Base-by-base conservation (phyloP, 1,284 basidiomycete species). In the Xerocomus minutiporus region DNA sequence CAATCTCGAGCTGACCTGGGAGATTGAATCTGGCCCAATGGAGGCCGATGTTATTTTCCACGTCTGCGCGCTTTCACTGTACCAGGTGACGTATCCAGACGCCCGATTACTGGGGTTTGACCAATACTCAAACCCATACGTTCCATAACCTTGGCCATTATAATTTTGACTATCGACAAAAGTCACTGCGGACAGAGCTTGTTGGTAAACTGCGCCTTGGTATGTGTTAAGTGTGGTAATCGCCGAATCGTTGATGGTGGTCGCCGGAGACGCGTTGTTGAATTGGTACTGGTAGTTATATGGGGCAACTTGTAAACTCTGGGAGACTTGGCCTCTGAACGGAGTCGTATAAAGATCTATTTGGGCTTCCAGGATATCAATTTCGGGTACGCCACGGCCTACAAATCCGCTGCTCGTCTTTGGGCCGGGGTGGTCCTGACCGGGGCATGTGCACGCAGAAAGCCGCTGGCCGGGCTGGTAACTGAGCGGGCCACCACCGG, bases 361-460 rank as follows among this genome's bases (percentile, higher is more conserved):
- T 59, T 82, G 77, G 3, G 88, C 83, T 70, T 93, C 91, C 57
- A 93, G 72, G 34, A 93, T 78, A 71, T 93, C 90, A 57, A 95
- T 90, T 73, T 95, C 92, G 0, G 92, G 92, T 0, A 89, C 88
- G 5, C 84, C 79, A 50, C 93, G 80, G n/a, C 92, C 93, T 8
- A 82, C 80, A 48, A 77, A 86, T 12, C 79, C 78, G 31, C 64
- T 74, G 39, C 62, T 46, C 25, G 38, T 63, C 29, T 25, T 26
- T 12, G 93, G 93, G 0, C 93, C 93, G 0, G 93, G 93, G 63
- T 96, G 93, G 45, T 84, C 81, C 49, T 84, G 82, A n/a, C 80
- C 80, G 0, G 83, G 73, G 64, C 93, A 96, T 2, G 92, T 93
- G 71, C 93, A 96, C 0, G 88, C 79, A 5, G 89, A 92, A n/a